These are phyloP conservation scores for Marsdenia floribunda DNA, from an alignment of 257 asterid species.

Conservation along the genomic window DNA sequence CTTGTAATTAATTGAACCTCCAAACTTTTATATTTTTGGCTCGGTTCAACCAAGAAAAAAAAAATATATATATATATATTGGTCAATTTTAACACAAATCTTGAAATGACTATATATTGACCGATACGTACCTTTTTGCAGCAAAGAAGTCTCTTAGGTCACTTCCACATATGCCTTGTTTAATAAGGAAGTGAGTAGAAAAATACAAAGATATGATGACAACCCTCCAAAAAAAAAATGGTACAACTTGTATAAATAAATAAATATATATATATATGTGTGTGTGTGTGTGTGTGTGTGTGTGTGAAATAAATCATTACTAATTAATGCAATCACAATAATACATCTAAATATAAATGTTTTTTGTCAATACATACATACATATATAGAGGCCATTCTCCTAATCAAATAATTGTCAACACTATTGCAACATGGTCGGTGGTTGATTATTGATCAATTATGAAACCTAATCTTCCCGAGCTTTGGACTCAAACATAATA, in stretches of 20 bases:
- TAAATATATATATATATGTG: neutral
- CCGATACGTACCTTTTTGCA: neutral
- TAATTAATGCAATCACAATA: neutral
- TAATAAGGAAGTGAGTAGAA: neutral
- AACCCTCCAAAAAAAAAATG: neutral
- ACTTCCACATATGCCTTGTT: constrained; percentile 1
- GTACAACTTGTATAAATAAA: neutral
- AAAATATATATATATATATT: neutral
- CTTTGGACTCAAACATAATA: too few relatives aligned
- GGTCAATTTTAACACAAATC: neutral
- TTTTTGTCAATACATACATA: neutral
- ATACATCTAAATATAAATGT: neutral
- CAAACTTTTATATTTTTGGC: neutral
- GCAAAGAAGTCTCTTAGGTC: neutral
- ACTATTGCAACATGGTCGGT: too few relatives aligned
- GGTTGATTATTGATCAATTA: too few relatives aligned
- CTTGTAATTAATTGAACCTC: too few relatives aligned
- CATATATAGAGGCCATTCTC: neutral
- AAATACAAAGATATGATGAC: neutral
- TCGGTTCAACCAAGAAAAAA: neutral
- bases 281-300: too few relatives aligned
- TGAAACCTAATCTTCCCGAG: too few relatives aligned
- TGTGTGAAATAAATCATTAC: too few relatives aligned
- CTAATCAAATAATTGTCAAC: neutral
- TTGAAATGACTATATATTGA: neutral